A percentile compares a stretch with the other conserved stretches of the same genome.
These are phyloP conservation scores for Leptodontidium sp. DNA, from an alignment of 2,329 filamentous ascomycete species.

Conservation along the genomic window DNA sequence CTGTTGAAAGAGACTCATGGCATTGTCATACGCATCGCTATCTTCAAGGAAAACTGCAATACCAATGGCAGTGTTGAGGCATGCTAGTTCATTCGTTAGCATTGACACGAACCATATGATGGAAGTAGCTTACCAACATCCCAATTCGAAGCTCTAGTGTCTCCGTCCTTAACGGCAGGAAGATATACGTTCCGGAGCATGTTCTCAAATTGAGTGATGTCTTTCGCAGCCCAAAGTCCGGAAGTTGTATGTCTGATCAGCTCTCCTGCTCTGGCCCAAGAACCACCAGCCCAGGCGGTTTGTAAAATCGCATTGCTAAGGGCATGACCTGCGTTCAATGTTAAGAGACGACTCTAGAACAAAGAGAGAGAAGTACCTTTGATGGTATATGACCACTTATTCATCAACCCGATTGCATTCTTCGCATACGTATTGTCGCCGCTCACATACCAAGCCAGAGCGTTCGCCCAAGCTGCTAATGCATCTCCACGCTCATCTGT, in stretches of 20 bases:
- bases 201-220: slow-evolving; percentile 39
- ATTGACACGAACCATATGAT: background rate
- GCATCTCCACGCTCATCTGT: slow-evolving; percentile 43
- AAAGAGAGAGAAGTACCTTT: slow-evolving; percentile 27
- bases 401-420: slow-evolving; percentile 44
- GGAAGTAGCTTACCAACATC: slow-evolving; percentile 38
- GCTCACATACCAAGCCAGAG: slow-evolving; percentile 42
- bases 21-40: slow-evolving; percentile 35
- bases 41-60: slow-evolving; percentile 45
- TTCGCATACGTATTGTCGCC: slow-evolving; percentile 39
- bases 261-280: slow-evolving; percentile 45
- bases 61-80: slow-evolving; percentile 28
- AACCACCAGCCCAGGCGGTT: slow-evolving; percentile 43
- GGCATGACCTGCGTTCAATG: slow-evolving; percentile 32
- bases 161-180: slow-evolving; percentile 38
- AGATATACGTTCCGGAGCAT: slow-evolving; percentile 44
- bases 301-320: slow-evolving; percentile 44
- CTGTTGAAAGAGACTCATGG: slow-evolving; percentile 39
- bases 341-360: background rate
- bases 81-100: slow-evolving; percentile 15
- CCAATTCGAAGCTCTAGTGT: slow-evolving; percentile 37
- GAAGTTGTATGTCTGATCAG: slow-evolving; percentile 43
- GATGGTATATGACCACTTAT: slow-evolving; percentile 42
- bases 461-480: slow-evolving; percentile 43
- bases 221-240: slow-evolving; percentile 35